Base-by-base conservation (phyloP, 352 stramenopile species). In the Pythium aquatile region DNA sequence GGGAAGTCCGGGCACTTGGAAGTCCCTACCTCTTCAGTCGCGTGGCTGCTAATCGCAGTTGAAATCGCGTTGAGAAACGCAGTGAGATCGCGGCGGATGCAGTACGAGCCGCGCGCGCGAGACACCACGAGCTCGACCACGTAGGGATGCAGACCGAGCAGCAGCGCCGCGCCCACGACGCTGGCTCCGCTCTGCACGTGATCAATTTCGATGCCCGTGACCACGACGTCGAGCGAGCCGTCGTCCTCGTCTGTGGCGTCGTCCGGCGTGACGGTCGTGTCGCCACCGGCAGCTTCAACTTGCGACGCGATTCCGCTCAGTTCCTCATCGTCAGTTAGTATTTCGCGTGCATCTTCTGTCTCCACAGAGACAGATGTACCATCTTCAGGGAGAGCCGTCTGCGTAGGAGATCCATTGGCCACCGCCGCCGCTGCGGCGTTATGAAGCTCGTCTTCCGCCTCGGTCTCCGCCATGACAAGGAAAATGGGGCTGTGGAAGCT, bases 41-140 rank as follows among this genome's bases (percentile, higher is more conserved):
- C 47, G 24, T 54, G 40, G 7, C 37, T 17, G 6, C 24, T 46
- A 9, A 48, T 17, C 7, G 53, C 39, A 14, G 61, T 24, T 5
- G 63, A 66, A 11, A 91, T 58, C 20, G 83, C 68, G 7, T 77
- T 64, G 17, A 81, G 68, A 11, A 91, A 68, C 33, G 70, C 52
- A 13, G 61, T 61, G 6, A 91, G 69, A 30, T 78, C 65, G 8
- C 81, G 75, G 1, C 75, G 64, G 11, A 88, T 74, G 63, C 77
- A 84, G 61, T 90, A 88, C 1, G 83, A 90, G 9, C 64, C 73
- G 3, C 56, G 49, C 10, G 73, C 74, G 56, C 75, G 75, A 17
- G 79, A 86, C 8, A 91, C 79, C 3, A 90, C 79, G 16, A 91
- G 76, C 59, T 91, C 83, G 39, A 90, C 81, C 1, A 66, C 68